Evolutionary conservation across 2,329 filamentous ascomycete species (phyloP).

Genomic region (Didymella exigua): DNA sequence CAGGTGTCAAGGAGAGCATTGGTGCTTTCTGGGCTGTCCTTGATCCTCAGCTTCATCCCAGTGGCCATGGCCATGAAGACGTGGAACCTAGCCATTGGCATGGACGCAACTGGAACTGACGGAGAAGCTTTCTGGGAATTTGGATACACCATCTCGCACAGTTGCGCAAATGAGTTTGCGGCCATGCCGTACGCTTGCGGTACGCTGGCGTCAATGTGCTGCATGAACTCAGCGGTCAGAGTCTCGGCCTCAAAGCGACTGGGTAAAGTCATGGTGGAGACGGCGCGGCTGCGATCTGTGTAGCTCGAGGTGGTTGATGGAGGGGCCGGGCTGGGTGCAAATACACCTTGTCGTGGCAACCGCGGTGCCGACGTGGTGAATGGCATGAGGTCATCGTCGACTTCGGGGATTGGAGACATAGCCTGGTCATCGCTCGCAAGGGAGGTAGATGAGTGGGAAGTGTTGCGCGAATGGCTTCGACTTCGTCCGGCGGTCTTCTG

Average conservation of each 20-base stretch:
- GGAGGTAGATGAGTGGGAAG: constrained; percentile 42
- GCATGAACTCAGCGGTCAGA: constrained; percentile 41
- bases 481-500: constrained; percentile 27
- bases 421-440: constrained; percentile 37
- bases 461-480: constrained; percentile 35
- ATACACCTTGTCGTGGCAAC: constrained; percentile 40
- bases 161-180: constrained; percentile 32
- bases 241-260: constrained; percentile 48
- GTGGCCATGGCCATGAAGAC: constrained; percentile 47
- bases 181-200: constrained; percentile 36
- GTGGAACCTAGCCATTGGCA: constrained; percentile 44
- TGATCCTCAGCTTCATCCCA: constrained; percentile 44
- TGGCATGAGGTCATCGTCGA: constrained; percentile 39
- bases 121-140: constrained; percentile 28
- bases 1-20: constrained; percentile 44
- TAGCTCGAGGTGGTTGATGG: constrained; percentile 36
- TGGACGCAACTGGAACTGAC: constrained; percentile 29
- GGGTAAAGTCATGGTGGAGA: constrained; percentile 38
- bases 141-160: constrained; percentile 44
- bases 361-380: constrained; percentile 31
- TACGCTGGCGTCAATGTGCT: constrained; percentile 33
- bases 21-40: constrained; percentile 35
- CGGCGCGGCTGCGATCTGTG: constrained; percentile 41
- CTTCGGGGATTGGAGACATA: constrained; percentile 36
- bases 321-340: constrained; percentile 38